Evolutionary conservation across 2,329 filamentous ascomycete genomes (phyloP).

Genomic region (Seiridium cupressi): DNA sequence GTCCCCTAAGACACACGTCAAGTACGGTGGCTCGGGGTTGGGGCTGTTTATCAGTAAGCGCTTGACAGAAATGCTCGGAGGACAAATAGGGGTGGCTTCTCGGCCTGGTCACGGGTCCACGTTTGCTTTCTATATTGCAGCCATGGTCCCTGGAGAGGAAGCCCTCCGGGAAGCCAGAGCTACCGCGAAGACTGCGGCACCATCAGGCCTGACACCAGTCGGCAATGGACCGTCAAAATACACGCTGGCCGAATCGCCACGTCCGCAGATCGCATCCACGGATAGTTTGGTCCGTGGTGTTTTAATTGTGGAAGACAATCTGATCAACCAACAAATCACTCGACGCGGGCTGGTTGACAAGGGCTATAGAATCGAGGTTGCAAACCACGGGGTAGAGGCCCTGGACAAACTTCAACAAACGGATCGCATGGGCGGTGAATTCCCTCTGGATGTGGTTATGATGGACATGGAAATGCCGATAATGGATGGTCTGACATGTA

Average conservation of each 20-base stretch:
- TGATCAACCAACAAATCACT: conserved; percentile 66
- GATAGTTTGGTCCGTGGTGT: conserved; percentile 41
- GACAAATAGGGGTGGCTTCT: conserved; percentile 70
- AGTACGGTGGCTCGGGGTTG: conserved; percentile 67
- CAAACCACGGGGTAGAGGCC: conserved; percentile 62
- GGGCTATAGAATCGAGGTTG: conserved; percentile 57
- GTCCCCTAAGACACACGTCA: conserved; percentile 65
- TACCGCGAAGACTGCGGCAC: conserved; percentile 30
- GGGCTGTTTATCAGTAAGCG: conserved; percentile 74
- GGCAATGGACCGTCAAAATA: conserved; percentile 7
- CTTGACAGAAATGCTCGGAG: conserved; percentile 71
- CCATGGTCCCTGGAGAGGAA: conserved; percentile 35
- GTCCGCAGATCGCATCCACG: conserved; percentile 10
- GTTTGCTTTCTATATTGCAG: conserved; percentile 72
- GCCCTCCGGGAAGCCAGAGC: conserved; percentile 39
- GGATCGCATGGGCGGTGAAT: conserved; percentile 16
- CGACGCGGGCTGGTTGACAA: conserved; percentile 57
- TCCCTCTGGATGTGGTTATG: conserved; percentile 59
- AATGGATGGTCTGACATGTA: conserved; percentile 69
- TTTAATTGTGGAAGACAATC: conserved; percentile 64
- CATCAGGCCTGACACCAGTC: conserved; percentile 23
- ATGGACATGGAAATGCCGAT: conserved; percentile 80
- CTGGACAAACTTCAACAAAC: conserved; percentile 37
- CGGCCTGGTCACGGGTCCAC: conserved; percentile 65
- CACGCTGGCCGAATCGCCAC: neutral